These are phyloP conservation scores for Ganoderma lucidum DNA, from an alignment of 1,284 basidiomycete species.

Conservation along the genomic window DNA sequence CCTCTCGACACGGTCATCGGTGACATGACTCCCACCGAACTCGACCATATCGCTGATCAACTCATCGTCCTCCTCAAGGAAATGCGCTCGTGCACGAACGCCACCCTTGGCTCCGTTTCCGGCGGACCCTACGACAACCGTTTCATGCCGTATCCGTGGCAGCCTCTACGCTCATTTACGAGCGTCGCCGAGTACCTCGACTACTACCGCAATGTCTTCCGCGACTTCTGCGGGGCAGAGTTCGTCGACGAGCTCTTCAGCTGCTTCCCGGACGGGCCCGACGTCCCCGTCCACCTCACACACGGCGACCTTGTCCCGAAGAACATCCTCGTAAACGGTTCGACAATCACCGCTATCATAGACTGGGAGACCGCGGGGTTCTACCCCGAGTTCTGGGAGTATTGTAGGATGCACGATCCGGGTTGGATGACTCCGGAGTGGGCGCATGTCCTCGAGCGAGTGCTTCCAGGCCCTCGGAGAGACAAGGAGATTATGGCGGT, in stretches of 20 bases:
- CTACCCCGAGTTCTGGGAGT: background rate
- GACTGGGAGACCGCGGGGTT: background rate
- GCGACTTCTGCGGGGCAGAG: background rate
- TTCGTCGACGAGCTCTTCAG: background rate
- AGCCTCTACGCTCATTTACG: background rate
- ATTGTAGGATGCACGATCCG: background rate
- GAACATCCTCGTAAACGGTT: background rate
- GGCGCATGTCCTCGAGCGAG: background rate
- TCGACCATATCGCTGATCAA: background rate
- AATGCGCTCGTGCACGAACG: background rate
- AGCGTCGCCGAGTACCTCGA: background rate
- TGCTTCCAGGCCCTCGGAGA: background rate
- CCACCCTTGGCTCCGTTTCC: background rate
- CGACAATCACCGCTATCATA: background rate
- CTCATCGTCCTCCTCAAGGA: background rate
- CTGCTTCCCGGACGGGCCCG: background rate
- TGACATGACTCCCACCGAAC: background rate
- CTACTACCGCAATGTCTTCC: background rate
- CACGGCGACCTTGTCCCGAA: background rate
- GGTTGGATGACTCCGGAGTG: background rate
- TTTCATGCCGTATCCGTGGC: background rate
- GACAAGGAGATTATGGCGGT: background rate
- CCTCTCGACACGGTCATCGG: background rate
- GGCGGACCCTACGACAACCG: background rate
- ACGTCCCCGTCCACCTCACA: background rate